These are phyloP conservation scores for Scutellaria galericulata DNA, from an alignment of 257 asterid species.

Conservation along the genomic window DNA sequence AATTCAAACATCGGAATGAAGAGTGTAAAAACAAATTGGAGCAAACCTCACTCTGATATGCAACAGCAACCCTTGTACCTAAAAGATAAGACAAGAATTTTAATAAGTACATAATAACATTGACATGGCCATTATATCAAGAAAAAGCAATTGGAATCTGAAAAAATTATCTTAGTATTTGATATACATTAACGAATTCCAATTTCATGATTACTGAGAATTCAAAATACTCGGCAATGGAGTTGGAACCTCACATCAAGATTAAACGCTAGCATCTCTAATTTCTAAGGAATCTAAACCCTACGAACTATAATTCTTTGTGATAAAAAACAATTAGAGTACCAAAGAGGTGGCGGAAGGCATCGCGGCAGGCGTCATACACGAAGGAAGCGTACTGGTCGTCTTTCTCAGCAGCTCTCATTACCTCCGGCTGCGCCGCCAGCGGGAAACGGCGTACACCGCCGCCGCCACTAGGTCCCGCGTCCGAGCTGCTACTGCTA, in stretches of 20 bases:
- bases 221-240: not conserved
- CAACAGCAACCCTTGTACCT: slow-evolving; percentile 91
- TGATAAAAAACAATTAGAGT: not conserved
- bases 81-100: slow-evolving; percentile 24
- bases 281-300: slow-evolving; percentile 8
- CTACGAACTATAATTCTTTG: not conserved
- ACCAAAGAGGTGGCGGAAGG: slow-evolving; percentile 99
- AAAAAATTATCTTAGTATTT: not conserved
- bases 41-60: slow-evolving; percentile 91
- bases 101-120: not conserved
- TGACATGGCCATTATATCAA: not conserved
- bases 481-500: slow-evolving; percentile 47
- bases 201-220: slow-evolving; percentile 6
- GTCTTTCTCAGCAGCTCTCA: slow-evolving; percentile 99
- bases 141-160: not conserved
- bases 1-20: slow-evolving; percentile 20
- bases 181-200: not conserved
- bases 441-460: slow-evolving; percentile 61
- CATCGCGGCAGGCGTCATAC: slow-evolving; percentile 96
- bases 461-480: slow-evolving; percentile 45
- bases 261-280: not conserved
- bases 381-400: slow-evolving; percentile 97
- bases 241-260: slow-evolving; percentile 8
- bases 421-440: slow-evolving; percentile 97
- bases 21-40: not conserved